Conservation (phyloP, 768 basidiomycete genomes). For the Podaxis sp. region DNA sequence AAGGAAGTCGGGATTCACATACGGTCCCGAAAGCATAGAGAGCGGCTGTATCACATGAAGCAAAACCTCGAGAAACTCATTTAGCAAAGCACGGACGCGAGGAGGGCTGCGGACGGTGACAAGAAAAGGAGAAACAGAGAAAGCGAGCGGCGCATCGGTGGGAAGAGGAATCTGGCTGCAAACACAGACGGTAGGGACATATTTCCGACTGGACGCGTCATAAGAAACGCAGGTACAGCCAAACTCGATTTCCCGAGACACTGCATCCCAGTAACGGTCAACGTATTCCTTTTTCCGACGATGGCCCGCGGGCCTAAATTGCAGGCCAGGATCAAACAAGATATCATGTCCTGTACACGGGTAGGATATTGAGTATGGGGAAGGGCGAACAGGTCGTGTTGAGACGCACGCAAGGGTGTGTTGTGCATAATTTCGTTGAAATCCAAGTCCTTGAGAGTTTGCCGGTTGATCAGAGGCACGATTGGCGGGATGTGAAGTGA, state of each 20-base stretch:
- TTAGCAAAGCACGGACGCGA: conserved; percentile 65
- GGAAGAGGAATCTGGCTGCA: conserved; percentile 24
- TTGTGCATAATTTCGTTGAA: conserved; percentile 83
- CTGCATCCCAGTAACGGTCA: conserved; percentile 84
- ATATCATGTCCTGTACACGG: conserved; percentile 72
- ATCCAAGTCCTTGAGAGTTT: conserved; percentile 83
- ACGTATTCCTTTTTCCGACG: conserved; percentile 69
- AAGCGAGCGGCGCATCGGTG: neutral
- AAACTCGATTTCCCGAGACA: conserved; percentile 71
- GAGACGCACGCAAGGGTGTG: conserved; percentile 81
- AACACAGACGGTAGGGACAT: conserved; percentile 55
- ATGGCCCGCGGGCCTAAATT: conserved; percentile 76
- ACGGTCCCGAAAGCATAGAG: conserved; percentile 56
- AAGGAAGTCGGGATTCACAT: conserved; percentile 56
- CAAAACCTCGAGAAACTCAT: conserved; percentile 79
- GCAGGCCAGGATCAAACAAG: conserved; percentile 81
- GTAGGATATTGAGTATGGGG: conserved; percentile 16
- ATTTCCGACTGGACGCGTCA: conserved; percentile 50
- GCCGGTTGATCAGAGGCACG: conserved; percentile 77
- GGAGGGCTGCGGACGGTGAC: conserved; percentile 69
- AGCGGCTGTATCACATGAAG: conserved; percentile 83
- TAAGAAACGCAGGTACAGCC: conserved; percentile 87
- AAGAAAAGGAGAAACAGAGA: conserved; percentile 35
- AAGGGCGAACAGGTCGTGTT: conserved; percentile 13
- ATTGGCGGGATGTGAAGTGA: conserved; percentile 64